phyloP scores from a whole-genome alignment of 225 moss, liverwort and hornwort species.

The Thuidium tamariscinum region DNA sequence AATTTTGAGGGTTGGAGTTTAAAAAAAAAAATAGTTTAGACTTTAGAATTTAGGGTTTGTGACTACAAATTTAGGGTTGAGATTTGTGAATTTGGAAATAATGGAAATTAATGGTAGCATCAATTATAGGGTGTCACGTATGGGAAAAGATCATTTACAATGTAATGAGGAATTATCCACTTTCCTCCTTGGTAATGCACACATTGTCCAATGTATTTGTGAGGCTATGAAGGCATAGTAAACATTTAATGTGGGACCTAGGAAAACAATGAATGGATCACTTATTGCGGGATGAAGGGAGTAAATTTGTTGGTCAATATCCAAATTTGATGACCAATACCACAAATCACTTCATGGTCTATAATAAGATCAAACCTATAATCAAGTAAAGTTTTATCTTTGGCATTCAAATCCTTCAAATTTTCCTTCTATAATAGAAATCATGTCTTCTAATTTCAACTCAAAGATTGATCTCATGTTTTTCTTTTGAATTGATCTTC shows the following conservation, averaged over 20 bases:
- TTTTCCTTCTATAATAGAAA: not conserved
- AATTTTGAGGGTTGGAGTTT: not conserved
- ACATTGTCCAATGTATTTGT: not conserved
- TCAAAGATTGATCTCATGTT: not conserved
- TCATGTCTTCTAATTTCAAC: not conserved
- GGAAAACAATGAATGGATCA: not conserved
- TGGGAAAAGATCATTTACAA: too few relatives aligned
- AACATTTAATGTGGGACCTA: not conserved
- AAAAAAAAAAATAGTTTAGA: not conserved
- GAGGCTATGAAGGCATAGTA: not conserved
- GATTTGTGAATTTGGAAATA: fast-evolving
- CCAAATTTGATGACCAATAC: not conserved
- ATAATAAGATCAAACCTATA: not conserved
- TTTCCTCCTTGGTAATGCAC: not conserved
- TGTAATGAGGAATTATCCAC: not conserved
- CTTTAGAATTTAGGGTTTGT: not conserved
- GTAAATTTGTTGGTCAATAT: not conserved
- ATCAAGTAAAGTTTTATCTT: not conserved
- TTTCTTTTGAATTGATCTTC: not conserved
- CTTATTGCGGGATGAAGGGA: fast-evolving
- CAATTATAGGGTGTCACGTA: not conserved
- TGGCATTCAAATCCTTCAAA: not conserved
- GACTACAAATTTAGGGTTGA: too few relatives aligned
- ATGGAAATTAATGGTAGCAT: fast-evolving
- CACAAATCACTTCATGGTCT: not conserved